These are phyloP conservation scores for Clarkia xantiana DNA, from an alignment of 345 rosid species.

Conservation along the genomic window DNA sequence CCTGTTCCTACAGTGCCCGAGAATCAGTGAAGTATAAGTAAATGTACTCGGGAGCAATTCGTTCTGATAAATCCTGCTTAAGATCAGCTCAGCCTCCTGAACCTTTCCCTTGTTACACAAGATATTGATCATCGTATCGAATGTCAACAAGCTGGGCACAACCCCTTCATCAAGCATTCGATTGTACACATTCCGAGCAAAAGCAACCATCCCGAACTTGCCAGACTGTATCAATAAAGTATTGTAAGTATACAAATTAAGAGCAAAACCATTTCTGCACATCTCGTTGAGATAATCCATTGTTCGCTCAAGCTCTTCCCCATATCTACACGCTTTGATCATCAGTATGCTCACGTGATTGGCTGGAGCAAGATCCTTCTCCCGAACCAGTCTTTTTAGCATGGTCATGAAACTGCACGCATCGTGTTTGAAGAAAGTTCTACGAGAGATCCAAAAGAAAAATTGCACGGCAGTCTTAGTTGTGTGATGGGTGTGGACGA, in stretches of 20 bases:
- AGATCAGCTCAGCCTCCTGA: conserved; percentile 32
- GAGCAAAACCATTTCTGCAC: conserved; percentile 18
- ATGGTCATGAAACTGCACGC: conserved; percentile 26
- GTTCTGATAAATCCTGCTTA: conserved; percentile 28
- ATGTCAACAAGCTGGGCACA: conserved; percentile 41
- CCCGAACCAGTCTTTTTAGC: conserved; percentile 38
- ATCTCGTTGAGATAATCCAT: conserved; percentile 26
- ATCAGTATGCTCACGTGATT: conserved; percentile 44
- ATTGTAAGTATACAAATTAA: conserved; percentile 40
- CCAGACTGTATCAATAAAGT: conserved; percentile 43
- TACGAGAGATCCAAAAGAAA: conserved; percentile 38
- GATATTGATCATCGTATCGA: conserved; percentile 46
- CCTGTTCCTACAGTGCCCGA: conserved; percentile 44
- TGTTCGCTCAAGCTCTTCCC: conserved; percentile 30
- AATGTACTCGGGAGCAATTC: conserved; percentile 37
- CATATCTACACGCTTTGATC: conserved; percentile 39
- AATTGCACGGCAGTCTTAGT: conserved; percentile 22
- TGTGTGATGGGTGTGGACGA: conserved; percentile 23
- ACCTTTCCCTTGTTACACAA: conserved; percentile 39
- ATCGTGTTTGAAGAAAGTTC: conserved; percentile 37
- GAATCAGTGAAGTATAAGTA: conserved; percentile 49
- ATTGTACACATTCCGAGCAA: conserved; percentile 27
- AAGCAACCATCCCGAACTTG: conserved; percentile 37
- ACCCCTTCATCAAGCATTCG: conserved; percentile 30
- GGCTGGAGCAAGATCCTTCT: conserved; percentile 22